Base-by-base conservation (phyloP, 2,329 filamentous ascomycete species). In the Geosmithia flava region DNA sequence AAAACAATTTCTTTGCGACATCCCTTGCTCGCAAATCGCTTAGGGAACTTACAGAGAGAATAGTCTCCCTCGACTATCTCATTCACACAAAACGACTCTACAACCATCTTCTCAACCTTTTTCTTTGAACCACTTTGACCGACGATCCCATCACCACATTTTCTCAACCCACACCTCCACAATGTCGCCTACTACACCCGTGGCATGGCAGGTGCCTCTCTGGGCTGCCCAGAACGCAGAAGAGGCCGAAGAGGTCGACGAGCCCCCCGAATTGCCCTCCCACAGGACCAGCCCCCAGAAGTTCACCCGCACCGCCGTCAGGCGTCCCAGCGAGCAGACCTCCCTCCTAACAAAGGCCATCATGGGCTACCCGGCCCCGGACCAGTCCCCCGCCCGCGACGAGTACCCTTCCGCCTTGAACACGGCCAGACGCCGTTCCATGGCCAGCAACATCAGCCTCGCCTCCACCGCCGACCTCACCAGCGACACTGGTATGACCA, bases 401-500 rank as follows among this genome's bases (percentile, higher is more conserved):
- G 67, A 64, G 44, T 55, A 59, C 43, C 62, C 63, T 33, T 42
- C 33, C 5, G 13, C 29, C 11, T 42, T 55, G 66, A 41, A 54
- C 57, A 43, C 20, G 15, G 27, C 65, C 33, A 68, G 75, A 50
- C 68, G 75, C 55, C 72, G 80, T 51, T 91, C 85, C 51, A 81
- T 84, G 56, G 84, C 82, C 62, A 94, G 87, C 70, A 91, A 83
- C 59, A 70, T 81, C 55, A 95, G 89, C 67, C 68, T 84, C 51
- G 76, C 86, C 44, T 95, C 90, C 2, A 94, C 88, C 3, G 86
- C 86, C 39, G 91, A 96, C 54, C 74, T 97, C 49, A 96, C 89
- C n/a, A 96, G 90, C 65, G 93, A 96, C 59, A 93, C 87, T 50
- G 90, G 87, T 50, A 69, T 94, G 50, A 95, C 90, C 17, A 96